These are phyloP conservation scores for Sphenostylis stenocarpa DNA, from an alignment of 306 rosid species.

Conservation along the genomic window DNA sequence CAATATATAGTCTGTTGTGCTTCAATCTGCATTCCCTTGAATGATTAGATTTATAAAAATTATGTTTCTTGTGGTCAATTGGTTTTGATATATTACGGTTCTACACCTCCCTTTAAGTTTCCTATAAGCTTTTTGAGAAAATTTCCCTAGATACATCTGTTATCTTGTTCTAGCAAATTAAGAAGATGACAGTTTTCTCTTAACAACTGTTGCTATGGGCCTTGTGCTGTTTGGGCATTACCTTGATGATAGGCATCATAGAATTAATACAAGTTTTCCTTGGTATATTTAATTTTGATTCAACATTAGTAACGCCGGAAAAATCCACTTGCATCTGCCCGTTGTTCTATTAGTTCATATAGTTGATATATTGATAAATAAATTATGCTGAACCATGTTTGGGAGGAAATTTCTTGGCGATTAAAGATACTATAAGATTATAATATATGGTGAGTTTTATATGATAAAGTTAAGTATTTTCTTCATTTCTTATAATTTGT, in stretches of 20 bases:
- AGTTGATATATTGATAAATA: not conserved
- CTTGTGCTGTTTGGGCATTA: conserved; percentile 4
- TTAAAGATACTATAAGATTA: too few species aligned
- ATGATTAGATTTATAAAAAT: conserved; percentile 4
- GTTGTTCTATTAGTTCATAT: conserved; percentile 2
- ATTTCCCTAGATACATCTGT: not conserved
- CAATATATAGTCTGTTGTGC: conserved; percentile 4
- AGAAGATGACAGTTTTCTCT: conserved; percentile 15
- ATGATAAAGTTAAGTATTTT: too few species aligned
- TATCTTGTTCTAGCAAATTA: conserved; percentile 14
- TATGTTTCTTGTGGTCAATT: not conserved
- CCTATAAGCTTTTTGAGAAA: not conserved
- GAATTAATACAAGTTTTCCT: not conserved
- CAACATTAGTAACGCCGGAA: not conserved
- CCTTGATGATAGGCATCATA: not conserved
- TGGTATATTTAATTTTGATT: not conserved
- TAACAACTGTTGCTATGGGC: not conserved
- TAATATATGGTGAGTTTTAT: too few species aligned
- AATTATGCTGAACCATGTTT: conserved; percentile 12
- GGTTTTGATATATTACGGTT: conserved; percentile 5
- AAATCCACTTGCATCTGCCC: not conserved
- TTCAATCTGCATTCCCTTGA: conserved; percentile 9
- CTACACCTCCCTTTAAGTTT: not conserved
- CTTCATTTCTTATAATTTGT: too few species aligned
- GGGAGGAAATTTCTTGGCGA: too few species aligned